Evolutionary conservation across 1,284 basidiomycete species (phyloP).

Genomic region (Microbotryum violaceum): DNA sequence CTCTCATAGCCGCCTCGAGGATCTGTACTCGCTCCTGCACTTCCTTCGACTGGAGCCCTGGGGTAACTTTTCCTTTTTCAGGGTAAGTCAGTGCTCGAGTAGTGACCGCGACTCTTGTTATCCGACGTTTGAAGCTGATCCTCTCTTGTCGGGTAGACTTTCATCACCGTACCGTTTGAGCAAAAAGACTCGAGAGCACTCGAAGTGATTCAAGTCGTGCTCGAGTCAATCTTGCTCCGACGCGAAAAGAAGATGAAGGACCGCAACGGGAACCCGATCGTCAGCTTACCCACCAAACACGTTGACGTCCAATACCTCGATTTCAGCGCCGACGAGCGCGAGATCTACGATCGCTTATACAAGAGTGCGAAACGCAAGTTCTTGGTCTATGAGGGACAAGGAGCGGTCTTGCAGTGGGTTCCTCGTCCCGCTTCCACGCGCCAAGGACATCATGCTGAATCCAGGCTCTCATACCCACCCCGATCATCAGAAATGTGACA

Average conservation of each 20-base stretch:
- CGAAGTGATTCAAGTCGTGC: constrained; percentile 83
- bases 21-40: constrained; percentile 79
- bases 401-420: constrained; percentile 28
- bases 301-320: constrained; percentile 41
- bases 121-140: background rate
- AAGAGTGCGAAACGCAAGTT: constrained; percentile 30
- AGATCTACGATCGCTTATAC: constrained; percentile 38
- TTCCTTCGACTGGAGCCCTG: constrained; percentile 86
- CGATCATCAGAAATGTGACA: constrained; percentile 38
- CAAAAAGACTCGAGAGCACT: constrained; percentile 71
- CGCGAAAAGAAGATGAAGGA: constrained; percentile 93
- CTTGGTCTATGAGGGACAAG: constrained; percentile 23
- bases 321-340: constrained; percentile 33
- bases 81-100: constrained; percentile 40
- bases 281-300: constrained; percentile 79
- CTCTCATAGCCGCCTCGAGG: constrained; percentile 54
- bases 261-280: constrained; percentile 76
- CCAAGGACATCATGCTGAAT: background rate
- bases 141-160: constrained; percentile 46
- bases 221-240: constrained; percentile 79
- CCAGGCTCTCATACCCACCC: background rate
- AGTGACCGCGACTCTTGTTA: background rate
- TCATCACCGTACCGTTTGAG: constrained; percentile 77
- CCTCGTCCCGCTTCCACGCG: background rate
- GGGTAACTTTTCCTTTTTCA: constrained; percentile 80